These are phyloP conservation scores for Pichia sp. DNA, from an alignment of 1,139 yeast species.

Conservation along the genomic window DNA sequence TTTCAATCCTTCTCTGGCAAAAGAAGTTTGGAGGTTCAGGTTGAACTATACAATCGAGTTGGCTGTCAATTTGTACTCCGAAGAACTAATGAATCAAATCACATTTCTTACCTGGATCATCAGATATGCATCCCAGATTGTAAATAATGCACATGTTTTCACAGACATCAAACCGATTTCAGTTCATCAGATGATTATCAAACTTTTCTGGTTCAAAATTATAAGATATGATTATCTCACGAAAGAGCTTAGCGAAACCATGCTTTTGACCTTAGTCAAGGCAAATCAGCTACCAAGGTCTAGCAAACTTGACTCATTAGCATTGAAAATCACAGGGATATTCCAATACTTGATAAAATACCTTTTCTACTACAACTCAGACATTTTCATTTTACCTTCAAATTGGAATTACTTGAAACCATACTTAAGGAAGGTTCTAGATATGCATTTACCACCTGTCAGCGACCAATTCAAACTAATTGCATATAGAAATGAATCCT, in stretches of 20 bases:
- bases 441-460: conserved; percentile 36
- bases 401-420: conserved; percentile 63
- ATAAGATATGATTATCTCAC: conserved; percentile 49
- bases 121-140: conserved; percentile 43
- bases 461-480: conserved; percentile 54
- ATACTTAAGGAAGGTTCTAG: conserved; percentile 43
- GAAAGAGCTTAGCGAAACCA: conserved; percentile 55
- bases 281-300: conserved; percentile 21
- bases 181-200: conserved; percentile 51
- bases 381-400: conserved; percentile 72
- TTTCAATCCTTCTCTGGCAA: conserved; percentile 27
- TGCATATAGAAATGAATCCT: conserved; percentile 68
- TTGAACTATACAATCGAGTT: conserved; percentile 59
- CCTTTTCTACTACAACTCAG: conserved; percentile 57
- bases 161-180: conserved; percentile 24
- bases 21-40: conserved; percentile 46
- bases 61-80: conserved; percentile 60
- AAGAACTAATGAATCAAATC: conserved; percentile 59
- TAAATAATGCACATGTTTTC: conserved; percentile 33
- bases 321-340: conserved; percentile 17
- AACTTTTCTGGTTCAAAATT: conserved; percentile 70
- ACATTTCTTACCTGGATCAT: conserved; percentile 61
- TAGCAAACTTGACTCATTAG: conserved; percentile 17
- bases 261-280: conserved; percentile 34
- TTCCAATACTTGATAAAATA: conserved; percentile 38